phyloP scores from a whole-genome alignment of 805 yeast species.

The Tetrapisispora pingtungensis region DNA sequence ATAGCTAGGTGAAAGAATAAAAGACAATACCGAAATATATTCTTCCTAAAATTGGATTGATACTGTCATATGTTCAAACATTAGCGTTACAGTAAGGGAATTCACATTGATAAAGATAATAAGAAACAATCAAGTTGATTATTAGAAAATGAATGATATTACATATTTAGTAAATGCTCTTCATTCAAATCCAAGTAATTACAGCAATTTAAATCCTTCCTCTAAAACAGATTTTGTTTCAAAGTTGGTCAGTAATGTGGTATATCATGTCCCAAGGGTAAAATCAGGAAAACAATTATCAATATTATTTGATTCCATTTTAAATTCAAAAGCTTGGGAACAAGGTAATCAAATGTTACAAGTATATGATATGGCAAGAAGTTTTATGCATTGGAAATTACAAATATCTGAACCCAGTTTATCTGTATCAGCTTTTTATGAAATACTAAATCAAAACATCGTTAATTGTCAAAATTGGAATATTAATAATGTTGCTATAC shows the following conservation, averaged over 20 bases:
- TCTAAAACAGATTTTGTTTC: not conserved
- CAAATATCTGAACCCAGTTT: constrained; percentile 26
- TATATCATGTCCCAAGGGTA: constrained; percentile 22
- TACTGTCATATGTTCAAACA: no score
- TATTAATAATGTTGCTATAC: constrained; percentile 12
- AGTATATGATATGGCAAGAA: constrained; percentile 13
- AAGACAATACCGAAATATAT: no score
- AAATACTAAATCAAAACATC: constrained; percentile 16
- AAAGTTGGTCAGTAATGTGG: constrained; percentile 16
- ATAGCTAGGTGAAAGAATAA: no score
- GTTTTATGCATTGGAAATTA: constrained; percentile 22
- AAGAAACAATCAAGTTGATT: no score
- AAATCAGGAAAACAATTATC: constrained; percentile 7
- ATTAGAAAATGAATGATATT: not conserved
- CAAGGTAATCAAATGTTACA: constrained; percentile 5
- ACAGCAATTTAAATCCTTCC: not conserved
- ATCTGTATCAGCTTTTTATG: constrained; percentile 14
- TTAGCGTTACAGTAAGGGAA: no score
- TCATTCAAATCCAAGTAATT: not conserved
- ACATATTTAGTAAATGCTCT: not conserved
- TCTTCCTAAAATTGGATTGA: no score
- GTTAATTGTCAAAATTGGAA: constrained; percentile 14
- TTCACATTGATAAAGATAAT: no score
- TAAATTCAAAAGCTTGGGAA: constrained; percentile 9
- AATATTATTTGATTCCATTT: constrained; percentile 8